Evolutionary conservation across 371 early-diverging fungal species (phyloP).

Genomic region (Mycotypha africana): DNA sequence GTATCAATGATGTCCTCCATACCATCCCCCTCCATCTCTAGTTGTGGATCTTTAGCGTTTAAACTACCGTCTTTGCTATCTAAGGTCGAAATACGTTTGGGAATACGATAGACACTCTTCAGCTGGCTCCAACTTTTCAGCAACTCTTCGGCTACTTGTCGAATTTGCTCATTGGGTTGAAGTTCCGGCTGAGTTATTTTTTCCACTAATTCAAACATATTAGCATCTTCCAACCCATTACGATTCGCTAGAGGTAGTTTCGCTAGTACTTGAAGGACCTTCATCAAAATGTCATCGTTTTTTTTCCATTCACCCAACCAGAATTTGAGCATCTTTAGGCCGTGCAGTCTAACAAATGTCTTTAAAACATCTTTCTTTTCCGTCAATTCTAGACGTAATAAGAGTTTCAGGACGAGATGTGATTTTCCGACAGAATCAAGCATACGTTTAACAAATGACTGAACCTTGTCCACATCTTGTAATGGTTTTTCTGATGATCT

Average conservation of each 20-base stretch:
- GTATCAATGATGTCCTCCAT: neutral
- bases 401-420: slow-evolving; percentile 39
- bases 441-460: slow-evolving; percentile 60
- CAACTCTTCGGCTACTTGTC: slow-evolving; percentile 27
- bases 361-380: slow-evolving; percentile 25
- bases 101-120: slow-evolving; percentile 57
- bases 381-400: slow-evolving; percentile 23
- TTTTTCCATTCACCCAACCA: slow-evolving; percentile 41
- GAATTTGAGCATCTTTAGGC: slow-evolving; percentile 30
- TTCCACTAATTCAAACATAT: slow-evolving; percentile 47
- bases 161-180: slow-evolving; percentile 36
- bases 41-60: too few relatives aligned
- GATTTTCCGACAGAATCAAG: slow-evolving; percentile 49
- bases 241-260: slow-evolving; percentile 54
- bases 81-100: slow-evolving; percentile 31
- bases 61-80: too few relatives aligned
- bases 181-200: slow-evolving; percentile 31
- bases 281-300: slow-evolving; percentile 20
- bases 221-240: slow-evolving; percentile 66
- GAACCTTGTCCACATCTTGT: slow-evolving; percentile 49
- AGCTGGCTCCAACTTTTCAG: slow-evolving; percentile 45
- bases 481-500: slow-evolving; percentile 25
- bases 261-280: slow-evolving; percentile 16
- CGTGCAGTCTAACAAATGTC: slow-evolving; percentile 30
- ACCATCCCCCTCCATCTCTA: neutral